Percentiles rank a stretch among this genome's conserved stretches.
phyloP scores from a whole-genome alignment of 202 grass and related monocot species.

The Musa balbisiana region DNA sequence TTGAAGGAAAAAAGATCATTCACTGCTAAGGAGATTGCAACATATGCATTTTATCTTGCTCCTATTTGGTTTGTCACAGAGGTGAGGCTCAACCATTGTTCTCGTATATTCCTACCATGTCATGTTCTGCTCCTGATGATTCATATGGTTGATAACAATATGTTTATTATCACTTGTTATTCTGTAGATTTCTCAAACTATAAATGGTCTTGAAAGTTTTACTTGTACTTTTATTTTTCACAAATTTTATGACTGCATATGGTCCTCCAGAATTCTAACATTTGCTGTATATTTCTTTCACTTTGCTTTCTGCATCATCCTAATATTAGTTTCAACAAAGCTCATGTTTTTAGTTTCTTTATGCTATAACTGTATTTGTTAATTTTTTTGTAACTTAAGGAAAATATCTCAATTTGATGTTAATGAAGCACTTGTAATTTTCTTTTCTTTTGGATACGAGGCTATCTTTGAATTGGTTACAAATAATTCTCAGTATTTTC shows the following conservation, averaged over 20 bases:
- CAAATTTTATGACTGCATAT: not conserved
- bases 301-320: not conserved
- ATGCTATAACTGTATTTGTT: no score
- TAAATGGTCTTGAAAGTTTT: not conserved
- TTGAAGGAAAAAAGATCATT: constrained; percentile 47
- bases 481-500: no score
- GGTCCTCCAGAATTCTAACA: not conserved
- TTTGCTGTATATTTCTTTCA: not conserved
- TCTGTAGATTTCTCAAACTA: not conserved
- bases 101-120: not conserved
- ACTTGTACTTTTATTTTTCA: not conserved
- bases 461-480: no score
- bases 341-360: no score
- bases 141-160: not conserved
- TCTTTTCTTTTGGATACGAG: no score
- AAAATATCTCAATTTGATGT: no score
- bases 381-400: no score
- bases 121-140: not conserved
- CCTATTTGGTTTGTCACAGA: constrained; percentile 97
- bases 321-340: not conserved
- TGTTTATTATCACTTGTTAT: no score
- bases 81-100: constrained; percentile 33
- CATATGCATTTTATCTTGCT: constrained; percentile 72
- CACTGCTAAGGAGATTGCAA: constrained; percentile 61
- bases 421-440: no score